Conservation (phyloP, 2,329 filamentous ascomycete genomes). For the Didymella pinodella region DNA sequence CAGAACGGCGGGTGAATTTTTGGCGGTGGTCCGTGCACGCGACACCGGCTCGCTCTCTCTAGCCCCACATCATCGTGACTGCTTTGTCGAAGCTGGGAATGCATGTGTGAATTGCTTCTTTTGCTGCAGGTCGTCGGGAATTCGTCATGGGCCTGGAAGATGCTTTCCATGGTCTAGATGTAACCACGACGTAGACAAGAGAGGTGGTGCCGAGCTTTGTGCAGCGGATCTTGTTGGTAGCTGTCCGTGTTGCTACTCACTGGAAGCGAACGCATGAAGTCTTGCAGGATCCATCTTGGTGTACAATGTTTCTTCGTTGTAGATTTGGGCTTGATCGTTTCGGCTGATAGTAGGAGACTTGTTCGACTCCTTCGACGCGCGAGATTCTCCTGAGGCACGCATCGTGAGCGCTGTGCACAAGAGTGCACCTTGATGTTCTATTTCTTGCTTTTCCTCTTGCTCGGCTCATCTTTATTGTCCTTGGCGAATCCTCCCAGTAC, state of each 20-base stretch:
- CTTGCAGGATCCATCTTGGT: background rate
- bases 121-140: background rate
- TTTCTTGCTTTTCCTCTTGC: constrained; percentile 47
- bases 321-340: background rate
- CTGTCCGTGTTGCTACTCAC: no score
- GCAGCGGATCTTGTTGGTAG: no score
- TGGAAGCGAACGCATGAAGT: background rate
- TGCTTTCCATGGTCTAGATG: background rate
- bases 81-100: background rate
- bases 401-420: background rate
- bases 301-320: background rate
- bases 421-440: background rate
- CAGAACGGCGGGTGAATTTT: background rate
- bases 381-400: background rate
- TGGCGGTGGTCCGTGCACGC: constrained; percentile 2
- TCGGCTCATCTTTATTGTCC: constrained; percentile 54
- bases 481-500: constrained; percentile 76
- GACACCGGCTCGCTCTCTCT: background rate
- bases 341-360: background rate
- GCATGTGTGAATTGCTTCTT: background rate
- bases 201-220: background rate
- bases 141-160: background rate
- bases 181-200: background rate
- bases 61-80: background rate
- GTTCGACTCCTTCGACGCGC: background rate